Percentiles rank a stretch among this genome's conserved stretches.
Conservation (phyloP, 1,284 basidiomycete genomes). For the Psilocybe mexicana region DNA sequence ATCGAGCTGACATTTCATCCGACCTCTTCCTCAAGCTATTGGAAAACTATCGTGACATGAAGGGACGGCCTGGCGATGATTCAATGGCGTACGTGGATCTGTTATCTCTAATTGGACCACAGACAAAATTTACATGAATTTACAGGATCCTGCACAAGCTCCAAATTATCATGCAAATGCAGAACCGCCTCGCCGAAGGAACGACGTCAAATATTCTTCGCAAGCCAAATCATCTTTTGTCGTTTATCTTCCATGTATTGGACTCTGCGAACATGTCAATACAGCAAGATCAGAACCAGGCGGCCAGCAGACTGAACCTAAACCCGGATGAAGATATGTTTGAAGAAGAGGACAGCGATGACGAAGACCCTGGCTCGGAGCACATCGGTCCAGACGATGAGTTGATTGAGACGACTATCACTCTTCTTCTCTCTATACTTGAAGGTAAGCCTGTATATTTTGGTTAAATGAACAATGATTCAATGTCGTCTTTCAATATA, state of each 20-base stretch:
- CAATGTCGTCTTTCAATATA: constrained; percentile 28
- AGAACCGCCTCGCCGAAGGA: constrained; percentile 58
- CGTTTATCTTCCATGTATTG: constrained; percentile 76
- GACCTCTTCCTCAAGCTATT: constrained; percentile 74
- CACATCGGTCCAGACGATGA: constrained; percentile 52
- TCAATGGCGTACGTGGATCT: constrained; percentile 49
- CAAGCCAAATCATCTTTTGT: constrained; percentile 71
- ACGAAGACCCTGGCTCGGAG: constrained; percentile 50
- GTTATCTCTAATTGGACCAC: background rate
- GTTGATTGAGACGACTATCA: constrained; percentile 75
- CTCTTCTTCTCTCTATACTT: constrained; percentile 76
- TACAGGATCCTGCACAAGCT: constrained; percentile 59
- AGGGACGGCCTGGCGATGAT: constrained; percentile 44
- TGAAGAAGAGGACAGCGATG: constrained; percentile 55
- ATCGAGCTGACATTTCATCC: constrained; percentile 68
- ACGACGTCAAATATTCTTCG: constrained; percentile 67
- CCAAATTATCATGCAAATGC: constrained; percentile 80
- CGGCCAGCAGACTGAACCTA: background rate
- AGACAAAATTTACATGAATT: background rate
- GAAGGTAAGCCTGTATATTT: constrained; percentile 57
- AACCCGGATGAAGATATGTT: constrained; percentile 32
- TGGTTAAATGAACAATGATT: background rate
- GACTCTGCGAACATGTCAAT: constrained; percentile 29
- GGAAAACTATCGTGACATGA: constrained; percentile 63
- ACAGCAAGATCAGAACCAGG: constrained; percentile 2